These are phyloP conservation scores for Peterozyma toletana DNA, from an alignment of 805 yeast genomes.

Conservation along the genomic window DNA sequence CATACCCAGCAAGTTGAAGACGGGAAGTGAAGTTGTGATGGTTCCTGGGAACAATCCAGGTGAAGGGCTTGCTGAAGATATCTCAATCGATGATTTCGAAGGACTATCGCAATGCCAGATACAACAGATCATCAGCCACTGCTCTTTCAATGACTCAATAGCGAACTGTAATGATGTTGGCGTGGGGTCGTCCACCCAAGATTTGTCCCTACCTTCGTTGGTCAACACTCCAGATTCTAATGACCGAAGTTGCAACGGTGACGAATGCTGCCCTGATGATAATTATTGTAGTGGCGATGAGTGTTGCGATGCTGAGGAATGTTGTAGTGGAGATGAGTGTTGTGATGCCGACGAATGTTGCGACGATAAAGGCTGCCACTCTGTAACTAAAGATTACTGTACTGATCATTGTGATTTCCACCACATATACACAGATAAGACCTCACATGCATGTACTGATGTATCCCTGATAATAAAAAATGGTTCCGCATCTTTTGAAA, in stretches of 20 bases:
- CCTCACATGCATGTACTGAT: background rate
- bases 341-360: background rate
- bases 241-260: background rate
- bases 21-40: background rate
- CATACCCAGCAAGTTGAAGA: background rate
- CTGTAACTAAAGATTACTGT: background rate
- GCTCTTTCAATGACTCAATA: conserved; percentile 2
- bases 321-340: background rate
- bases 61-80: background rate
- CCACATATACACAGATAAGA: background rate
- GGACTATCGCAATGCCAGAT: conserved; percentile 7
- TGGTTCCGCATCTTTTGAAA: background rate
- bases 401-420: background rate
- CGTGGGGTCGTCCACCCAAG: too few relatives aligned
- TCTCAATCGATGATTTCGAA: background rate
- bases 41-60: background rate
- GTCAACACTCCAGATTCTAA: background rate
- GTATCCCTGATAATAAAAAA: background rate
- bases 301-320: background rate
- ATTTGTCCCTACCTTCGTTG: too few relatives aligned
- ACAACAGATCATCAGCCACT: conserved; percentile 8
- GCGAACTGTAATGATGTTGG: conserved; percentile 5
- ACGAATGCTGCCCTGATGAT: background rate
- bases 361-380: background rate
- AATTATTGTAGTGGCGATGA: background rate